phyloP scores from a whole-genome alignment of 2,329 filamentous ascomycete genomes.

The Waltergamsia citrina region DNA sequence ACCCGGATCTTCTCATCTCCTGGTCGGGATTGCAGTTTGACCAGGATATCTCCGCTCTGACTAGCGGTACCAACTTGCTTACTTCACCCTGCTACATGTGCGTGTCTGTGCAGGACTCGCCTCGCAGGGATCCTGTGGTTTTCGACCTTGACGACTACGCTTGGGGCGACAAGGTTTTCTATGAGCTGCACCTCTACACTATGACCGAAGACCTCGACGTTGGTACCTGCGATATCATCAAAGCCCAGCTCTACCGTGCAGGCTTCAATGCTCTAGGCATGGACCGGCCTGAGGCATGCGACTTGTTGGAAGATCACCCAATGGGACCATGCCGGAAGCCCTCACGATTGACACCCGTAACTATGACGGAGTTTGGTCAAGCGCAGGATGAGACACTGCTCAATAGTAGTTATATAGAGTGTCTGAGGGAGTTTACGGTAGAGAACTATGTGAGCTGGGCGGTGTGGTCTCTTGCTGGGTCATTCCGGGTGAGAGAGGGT shows the following conservation, averaged over 20 bases:
- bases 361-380: constrained; percentile 38
- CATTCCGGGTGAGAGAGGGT: constrained; percentile 33
- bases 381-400: constrained; percentile 14
- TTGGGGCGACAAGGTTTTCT: constrained; percentile 37
- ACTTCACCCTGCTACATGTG: constrained; percentile 10
- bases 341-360: constrained; percentile 32
- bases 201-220: constrained; percentile 32
- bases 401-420: constrained; percentile 34
- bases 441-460: constrained; percentile 36
- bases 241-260: constrained; percentile 36
- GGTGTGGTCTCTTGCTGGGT: constrained; percentile 38
- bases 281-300: constrained; percentile 28
- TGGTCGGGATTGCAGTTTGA: constrained; percentile 46
- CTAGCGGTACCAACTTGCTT: constrained; percentile 7
- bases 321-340: constrained; percentile 17
- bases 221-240: constrained; percentile 34
- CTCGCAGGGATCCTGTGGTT: constrained; percentile 19
- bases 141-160: constrained; percentile 34
- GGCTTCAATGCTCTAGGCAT: constrained; percentile 38
- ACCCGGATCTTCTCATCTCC: constrained; percentile 42
- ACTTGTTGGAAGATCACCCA: constrained; percentile 19
- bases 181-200: constrained; percentile 33
- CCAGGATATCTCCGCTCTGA: constrained; percentile 10
- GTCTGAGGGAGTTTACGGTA: constrained; percentile 32
- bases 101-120: constrained; percentile 8